These are phyloP conservation scores for Anethum foeniculum DNA, from an alignment of 140 eudicot genomes.

Conservation along the genomic window DNA sequence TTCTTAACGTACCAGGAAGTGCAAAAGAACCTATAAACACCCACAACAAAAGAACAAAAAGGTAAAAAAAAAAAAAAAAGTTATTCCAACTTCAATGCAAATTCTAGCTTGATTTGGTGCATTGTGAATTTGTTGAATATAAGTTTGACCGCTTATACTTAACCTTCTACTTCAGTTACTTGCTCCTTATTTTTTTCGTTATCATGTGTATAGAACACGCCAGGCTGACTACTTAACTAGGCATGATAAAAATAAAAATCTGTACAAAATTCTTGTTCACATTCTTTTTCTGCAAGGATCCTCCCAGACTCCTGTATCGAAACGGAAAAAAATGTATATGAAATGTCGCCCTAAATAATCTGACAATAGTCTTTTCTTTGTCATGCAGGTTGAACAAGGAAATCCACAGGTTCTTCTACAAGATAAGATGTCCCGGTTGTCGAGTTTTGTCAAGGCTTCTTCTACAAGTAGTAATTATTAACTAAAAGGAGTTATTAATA, in stretches of 20 bases:
- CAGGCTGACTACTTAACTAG: not conserved
- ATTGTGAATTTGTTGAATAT: not conserved
- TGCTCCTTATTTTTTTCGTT: not conserved
- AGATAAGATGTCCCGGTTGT: conserved; percentile 52
- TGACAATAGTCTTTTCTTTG: not conserved
- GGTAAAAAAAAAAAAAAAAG: not conserved
- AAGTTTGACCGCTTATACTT: not conserved
- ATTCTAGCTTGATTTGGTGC: not conserved
- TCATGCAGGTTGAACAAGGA: conserved; percentile 77
- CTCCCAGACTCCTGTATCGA: not conserved
- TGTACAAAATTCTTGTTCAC: not conserved
- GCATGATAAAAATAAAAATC: not conserved
- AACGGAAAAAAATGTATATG: not conserved
- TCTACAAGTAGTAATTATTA: conserved; percentile 42
- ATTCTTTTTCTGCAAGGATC: not conserved
- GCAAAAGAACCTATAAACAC: too few species aligned
- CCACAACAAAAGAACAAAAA: not conserved
- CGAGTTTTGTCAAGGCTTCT: conserved; percentile 80
- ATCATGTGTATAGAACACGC: not conserved
- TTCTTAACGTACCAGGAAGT: not conserved
- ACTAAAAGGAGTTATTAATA: not conserved
- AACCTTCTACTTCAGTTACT: not conserved
- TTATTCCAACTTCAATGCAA: not conserved
- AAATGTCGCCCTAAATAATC: not conserved
- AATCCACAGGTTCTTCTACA: conserved; percentile 58